These are phyloP conservation scores for Cadophora sp. DNA, from an alignment of 2,329 filamentous ascomycete genomes.

Conservation along the genomic window DNA sequence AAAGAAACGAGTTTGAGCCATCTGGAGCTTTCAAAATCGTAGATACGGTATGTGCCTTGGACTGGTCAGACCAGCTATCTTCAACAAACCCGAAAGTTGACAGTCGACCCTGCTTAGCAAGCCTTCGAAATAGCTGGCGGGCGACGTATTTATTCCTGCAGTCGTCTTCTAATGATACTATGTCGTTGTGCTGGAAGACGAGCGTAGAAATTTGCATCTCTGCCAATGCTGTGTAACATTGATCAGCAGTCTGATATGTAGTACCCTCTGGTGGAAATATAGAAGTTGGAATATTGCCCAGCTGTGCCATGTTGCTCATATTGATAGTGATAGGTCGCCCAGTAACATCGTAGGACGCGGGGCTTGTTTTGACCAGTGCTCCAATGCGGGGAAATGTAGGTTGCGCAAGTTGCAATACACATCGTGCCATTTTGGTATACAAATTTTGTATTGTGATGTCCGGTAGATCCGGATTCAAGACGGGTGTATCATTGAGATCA, in stretches of 20 bases:
- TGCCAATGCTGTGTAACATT: slow-evolving; percentile 31
- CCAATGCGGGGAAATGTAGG: slow-evolving; percentile 31
- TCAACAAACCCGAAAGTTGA: slow-evolving; percentile 34
- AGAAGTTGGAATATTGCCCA: slow-evolving; percentile 28
- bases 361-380: slow-evolving; percentile 22
- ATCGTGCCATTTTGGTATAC: neutral
- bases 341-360: slow-evolving; percentile 18
- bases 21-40: slow-evolving; percentile 24
- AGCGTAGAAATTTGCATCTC: slow-evolving; percentile 49
- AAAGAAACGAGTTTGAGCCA: slow-evolving; percentile 32
- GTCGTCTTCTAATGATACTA: slow-evolving; percentile 47
- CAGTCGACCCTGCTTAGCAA: slow-evolving; percentile 38
- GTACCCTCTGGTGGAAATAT: slow-evolving; percentile 23
- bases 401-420: slow-evolving; percentile 9
- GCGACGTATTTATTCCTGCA: slow-evolving; percentile 52
- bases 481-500: neutral
- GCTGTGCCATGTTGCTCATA: slow-evolving; percentile 33
- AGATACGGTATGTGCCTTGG: neutral
- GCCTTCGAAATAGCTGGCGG: slow-evolving; percentile 46
- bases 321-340: slow-evolving; percentile 29
- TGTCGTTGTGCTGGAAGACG: slow-evolving; percentile 50
- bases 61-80: slow-evolving; percentile 44
- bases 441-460: neutral
- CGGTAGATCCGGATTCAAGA: neutral
- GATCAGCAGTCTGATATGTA: slow-evolving; percentile 24